Percentiles rank a stretch among this genome's conserved stretches.
Conservation (phyloP, 2,329 filamentous ascomycete genomes). For the Neurospora crassa region DNA sequence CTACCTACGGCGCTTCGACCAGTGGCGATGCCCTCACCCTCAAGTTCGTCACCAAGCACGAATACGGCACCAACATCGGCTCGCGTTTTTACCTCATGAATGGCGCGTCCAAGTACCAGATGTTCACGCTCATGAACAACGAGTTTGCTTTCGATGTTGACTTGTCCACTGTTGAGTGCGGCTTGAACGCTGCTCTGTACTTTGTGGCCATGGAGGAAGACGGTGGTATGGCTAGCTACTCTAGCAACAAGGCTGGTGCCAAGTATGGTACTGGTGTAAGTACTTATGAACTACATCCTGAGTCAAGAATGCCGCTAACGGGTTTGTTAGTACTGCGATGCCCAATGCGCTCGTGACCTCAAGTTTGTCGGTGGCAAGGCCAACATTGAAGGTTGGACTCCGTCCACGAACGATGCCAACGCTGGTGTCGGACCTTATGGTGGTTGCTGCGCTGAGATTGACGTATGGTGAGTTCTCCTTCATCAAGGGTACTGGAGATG, state of each 20-base stretch:
- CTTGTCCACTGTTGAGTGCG: slow-evolving; percentile 51
- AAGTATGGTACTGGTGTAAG: slow-evolving; percentile 42
- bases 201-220: slow-evolving; percentile 45
- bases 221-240: slow-evolving; percentile 36
- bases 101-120: slow-evolving; percentile 44
- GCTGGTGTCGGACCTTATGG: slow-evolving; percentile 35
- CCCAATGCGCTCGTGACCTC: slow-evolving; percentile 36
- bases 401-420: slow-evolving; percentile 38
- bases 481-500: too few species aligned
- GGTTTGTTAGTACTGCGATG: slow-evolving; percentile 33
- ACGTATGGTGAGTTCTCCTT: slow-evolving; percentile 31
- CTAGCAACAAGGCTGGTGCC: slow-evolving; percentile 35
- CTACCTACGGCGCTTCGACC: slow-evolving; percentile 38
- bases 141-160: slow-evolving; percentile 61
- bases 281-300: not conserved
- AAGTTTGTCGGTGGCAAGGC: slow-evolving; percentile 42
- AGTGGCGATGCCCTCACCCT: slow-evolving; percentile 36
- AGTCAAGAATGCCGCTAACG: not conserved
- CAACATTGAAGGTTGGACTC: slow-evolving; percentile 33
- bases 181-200: slow-evolving; percentile 57
- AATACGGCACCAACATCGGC: slow-evolving; percentile 29
- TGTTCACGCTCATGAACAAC: slow-evolving; percentile 49
- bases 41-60: slow-evolving; percentile 40
- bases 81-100: slow-evolving; percentile 51
- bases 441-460: slow-evolving; percentile 44